Conservation (phyloP, 2,329 filamentous ascomycete genomes). For the Reticulascus tulasneorum region DNA sequence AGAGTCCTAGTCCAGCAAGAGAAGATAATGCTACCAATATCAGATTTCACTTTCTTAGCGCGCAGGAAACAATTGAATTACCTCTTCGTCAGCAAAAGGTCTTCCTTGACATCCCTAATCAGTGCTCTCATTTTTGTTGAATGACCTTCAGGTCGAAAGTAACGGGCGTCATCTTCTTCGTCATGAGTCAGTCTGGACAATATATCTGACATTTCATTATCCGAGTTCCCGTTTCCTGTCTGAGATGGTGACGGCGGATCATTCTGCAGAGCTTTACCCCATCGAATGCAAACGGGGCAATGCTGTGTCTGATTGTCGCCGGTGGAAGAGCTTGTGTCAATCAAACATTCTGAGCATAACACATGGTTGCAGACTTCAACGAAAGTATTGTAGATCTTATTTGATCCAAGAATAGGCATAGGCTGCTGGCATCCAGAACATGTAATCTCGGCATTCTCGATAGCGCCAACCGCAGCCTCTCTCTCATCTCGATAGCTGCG, state of each 20-base stretch:
- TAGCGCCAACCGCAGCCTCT: constrained; percentile 18
- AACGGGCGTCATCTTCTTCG: constrained; percentile 14
- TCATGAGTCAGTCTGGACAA: background rate
- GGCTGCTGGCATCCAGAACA: constrained; percentile 29
- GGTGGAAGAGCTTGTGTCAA: constrained; percentile 11
- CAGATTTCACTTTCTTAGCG: constrained; percentile 4
- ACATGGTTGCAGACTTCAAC: constrained; percentile 24
- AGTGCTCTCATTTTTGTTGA: constrained; percentile 30
- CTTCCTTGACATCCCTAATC: constrained; percentile 23
- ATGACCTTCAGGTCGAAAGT: constrained; percentile 22
- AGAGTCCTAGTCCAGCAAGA: constrained; percentile 42
- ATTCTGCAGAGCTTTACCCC: background rate
- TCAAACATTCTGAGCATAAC: constrained; percentile 26
- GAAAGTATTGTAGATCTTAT: constrained; percentile 13
- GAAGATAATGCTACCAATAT: constrained; percentile 35
- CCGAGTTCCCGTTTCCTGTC: background rate
- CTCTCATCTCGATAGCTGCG: constrained; percentile 26
- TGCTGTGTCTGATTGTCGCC: constrained; percentile 1
- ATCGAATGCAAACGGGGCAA: constrained; percentile 20
- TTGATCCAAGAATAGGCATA: constrained; percentile 23
- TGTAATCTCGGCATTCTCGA: constrained; percentile 17
- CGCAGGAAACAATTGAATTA: too few relatives aligned
- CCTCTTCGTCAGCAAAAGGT: constrained; percentile 22
- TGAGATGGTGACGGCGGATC: background rate
- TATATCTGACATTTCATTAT: constrained; percentile 1